A percentile compares a stretch with the other conserved stretches of the same genome.
Evolutionary conservation across 805 yeast genomes (phyloP).

Genomic region (Cyberlindnera maritima): DNA sequence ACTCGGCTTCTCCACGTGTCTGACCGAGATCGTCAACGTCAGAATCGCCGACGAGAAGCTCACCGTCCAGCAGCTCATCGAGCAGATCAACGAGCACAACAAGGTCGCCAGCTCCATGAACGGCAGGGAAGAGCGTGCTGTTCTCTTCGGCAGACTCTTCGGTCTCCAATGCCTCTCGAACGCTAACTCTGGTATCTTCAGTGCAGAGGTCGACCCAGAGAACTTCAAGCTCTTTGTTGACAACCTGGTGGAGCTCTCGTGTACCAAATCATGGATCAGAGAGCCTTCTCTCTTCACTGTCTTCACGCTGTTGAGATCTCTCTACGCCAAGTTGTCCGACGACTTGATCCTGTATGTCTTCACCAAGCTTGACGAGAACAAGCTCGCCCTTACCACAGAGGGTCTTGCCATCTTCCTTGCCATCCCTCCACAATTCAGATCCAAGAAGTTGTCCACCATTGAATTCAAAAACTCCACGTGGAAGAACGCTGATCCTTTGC

Average conservation of each 20-base stretch:
- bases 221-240: constrained; percentile 42
- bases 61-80: constrained; percentile 37
- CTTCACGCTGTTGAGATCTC: constrained; percentile 45
- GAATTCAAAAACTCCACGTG: constrained; percentile 40
- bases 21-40: constrained; percentile 60
- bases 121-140: constrained; percentile 81
- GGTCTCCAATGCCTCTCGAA: constrained; percentile 69
- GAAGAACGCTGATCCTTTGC: constrained; percentile 72
- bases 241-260: constrained; percentile 54
- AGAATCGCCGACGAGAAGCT: constrained; percentile 32
- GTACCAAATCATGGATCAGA: constrained; percentile 76
- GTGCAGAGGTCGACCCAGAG: constrained; percentile 1
- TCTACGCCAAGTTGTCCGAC: constrained; percentile 22
- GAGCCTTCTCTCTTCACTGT: constrained; percentile 78
- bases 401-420: constrained; percentile 72
- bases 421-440: constrained; percentile 35
- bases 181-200: constrained; percentile 37
- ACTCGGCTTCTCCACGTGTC: constrained; percentile 83
- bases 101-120: constrained; percentile 45
- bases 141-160: constrained; percentile 78
- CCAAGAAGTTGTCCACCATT: constrained; percentile 3
- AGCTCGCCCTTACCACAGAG: constrained; percentile 67
- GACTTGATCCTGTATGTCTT: constrained; percentile 34
- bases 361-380: constrained; percentile 44
- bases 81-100: constrained; percentile 34